These are phyloP conservation scores for Arthrobotrys entomopaga DNA, from an alignment of 2,329 filamentous ascomycete genomes.

Conservation along the genomic window DNA sequence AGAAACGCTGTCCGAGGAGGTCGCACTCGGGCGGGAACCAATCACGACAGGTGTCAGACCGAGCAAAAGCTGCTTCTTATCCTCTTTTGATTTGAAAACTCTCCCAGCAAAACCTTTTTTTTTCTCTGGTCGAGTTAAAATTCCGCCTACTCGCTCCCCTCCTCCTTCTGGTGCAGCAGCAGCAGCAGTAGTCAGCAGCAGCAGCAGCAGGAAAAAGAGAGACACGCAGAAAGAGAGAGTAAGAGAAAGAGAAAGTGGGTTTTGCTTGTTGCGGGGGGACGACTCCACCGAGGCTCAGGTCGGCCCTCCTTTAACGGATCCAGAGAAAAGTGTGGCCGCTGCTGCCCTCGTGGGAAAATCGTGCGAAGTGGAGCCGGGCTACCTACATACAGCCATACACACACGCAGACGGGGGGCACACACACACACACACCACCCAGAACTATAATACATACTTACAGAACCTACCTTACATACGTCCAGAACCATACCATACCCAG, in stretches of 20 bases:
- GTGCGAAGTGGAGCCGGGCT: slow-evolving; percentile 50
- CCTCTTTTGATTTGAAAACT: not conserved
- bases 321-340: slow-evolving; percentile 48
- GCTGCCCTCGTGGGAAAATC: slow-evolving; percentile 55
- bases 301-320: slow-evolving; percentile 28
- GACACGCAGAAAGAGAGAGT: not conserved
- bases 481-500: slow-evolving; percentile 2
- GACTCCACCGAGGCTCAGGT: slow-evolving; percentile 54
- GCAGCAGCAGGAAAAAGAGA: slow-evolving; percentile 22
- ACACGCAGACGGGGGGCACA: not conserved
- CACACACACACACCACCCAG: not conserved
- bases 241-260: not conserved
- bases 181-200: too few species aligned
- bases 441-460: not conserved
- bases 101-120: slow-evolving; percentile 18
- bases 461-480: not conserved
- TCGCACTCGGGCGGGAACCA: slow-evolving; percentile 22
- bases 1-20: not conserved
- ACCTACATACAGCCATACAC: slow-evolving; percentile 13
- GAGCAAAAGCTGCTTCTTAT: not conserved
- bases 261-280: slow-evolving; percentile 50
- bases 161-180: too few species aligned
- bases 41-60: slow-evolving; percentile 17
- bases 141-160: not conserved
- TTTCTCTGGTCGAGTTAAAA: not conserved